phyloP scores from a whole-genome alignment of 257 asterid species.

The Solanum rostratum region DNA sequence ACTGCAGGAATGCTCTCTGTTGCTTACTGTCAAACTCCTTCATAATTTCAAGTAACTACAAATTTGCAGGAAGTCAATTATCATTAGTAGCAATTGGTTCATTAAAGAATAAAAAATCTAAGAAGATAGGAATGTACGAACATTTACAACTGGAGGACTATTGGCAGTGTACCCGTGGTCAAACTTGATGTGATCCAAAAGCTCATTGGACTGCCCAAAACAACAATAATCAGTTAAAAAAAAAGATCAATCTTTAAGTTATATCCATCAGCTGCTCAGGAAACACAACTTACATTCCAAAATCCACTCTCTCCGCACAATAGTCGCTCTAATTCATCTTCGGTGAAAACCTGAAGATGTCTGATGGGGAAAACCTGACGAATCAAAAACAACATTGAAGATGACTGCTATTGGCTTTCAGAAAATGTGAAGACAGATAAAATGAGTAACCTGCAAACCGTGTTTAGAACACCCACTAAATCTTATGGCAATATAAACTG shows the following conservation, averaged over 20 bases:
- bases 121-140: constrained; percentile 20
- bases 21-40: constrained; percentile 61
- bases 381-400: neutral
- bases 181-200: constrained; percentile 79
- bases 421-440: neutral
- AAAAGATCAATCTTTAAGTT: neutral
- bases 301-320: constrained; percentile 75
- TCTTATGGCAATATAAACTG: neutral
- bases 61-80: neutral
- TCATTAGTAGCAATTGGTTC: neutral
- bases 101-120: neutral
- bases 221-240: neutral
- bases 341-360: constrained; percentile 70
- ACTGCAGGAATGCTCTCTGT: constrained; percentile 86
- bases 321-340: constrained; percentile 77
- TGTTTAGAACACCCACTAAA: neutral
- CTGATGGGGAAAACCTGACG: constrained; percentile 73
- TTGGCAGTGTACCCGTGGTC: constrained; percentile 94
- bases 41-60: constrained; percentile 76
- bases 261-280: neutral
- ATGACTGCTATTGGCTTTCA: neutral
- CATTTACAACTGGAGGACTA: constrained; percentile 68
- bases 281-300: constrained; percentile 61
- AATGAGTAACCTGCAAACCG: neutral
- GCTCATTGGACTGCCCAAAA: constrained; percentile 52